Conservation (phyloP, 352 stramenopile species). For the Globisporangium radiosum region DNA sequence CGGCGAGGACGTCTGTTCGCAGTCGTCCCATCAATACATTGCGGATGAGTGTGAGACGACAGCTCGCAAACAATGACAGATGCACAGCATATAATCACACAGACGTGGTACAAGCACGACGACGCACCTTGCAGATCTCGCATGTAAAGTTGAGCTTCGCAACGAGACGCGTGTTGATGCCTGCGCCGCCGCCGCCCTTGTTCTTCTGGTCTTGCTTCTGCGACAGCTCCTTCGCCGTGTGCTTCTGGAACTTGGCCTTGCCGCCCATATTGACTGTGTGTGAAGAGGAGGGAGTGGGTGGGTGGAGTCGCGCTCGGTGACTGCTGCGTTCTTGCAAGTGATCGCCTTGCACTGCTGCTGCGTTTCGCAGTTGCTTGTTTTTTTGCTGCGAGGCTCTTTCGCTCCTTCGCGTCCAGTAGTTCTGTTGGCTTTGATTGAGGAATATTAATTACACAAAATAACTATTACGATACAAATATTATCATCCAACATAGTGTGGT, state of each 20-base stretch:
- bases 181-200: constrained; percentile 46
- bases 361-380: not conserved
- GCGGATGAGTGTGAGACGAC: no score
- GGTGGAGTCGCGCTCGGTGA: not conserved
- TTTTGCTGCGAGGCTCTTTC: not conserved
- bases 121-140: constrained; percentile 56
- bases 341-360: not conserved
- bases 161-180: constrained; percentile 24
- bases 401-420: not conserved
- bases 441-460: not conserved
- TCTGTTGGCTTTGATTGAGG: not conserved
- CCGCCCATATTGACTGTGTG: constrained; percentile 33
- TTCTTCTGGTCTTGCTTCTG: constrained; percentile 43
- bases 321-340: not conserved
- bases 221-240: constrained; percentile 60
- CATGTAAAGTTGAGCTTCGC: constrained; percentile 68
- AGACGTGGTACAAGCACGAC: not conserved
- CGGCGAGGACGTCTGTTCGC: constrained; percentile 38
- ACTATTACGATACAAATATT: not conserved
- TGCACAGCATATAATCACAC: not conserved
- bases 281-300: not conserved
- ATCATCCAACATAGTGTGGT: no score
- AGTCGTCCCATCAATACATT: not conserved
- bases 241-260: constrained; percentile 78
- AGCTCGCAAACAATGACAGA: not conserved